Evolutionary conservation across 1,139 yeast genomes (phyloP), one percentile per base, ranked within the genome.

Genomic region (Hansenula lynferdii): DNA sequence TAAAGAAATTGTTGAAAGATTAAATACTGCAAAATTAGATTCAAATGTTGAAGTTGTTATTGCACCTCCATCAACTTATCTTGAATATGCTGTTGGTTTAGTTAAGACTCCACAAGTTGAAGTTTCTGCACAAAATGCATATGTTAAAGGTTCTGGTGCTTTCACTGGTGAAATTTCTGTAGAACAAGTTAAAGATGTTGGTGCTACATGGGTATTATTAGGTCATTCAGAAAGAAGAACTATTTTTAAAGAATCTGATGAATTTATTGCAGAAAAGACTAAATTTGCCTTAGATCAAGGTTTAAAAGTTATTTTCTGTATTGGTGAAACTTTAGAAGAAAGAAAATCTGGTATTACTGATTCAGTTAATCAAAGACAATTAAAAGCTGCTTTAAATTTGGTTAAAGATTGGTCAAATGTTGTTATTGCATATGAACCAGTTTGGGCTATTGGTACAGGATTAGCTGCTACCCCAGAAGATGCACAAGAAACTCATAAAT

Each of bases 361-460:
- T 59, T 76, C 80, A 22, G 95, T 94, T 47, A 84, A 86, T 66
- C 80, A 86, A 62, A 80, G 85, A 71, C 97, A 92, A 77, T 76
- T 92, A 64, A 77, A 80, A 53, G 97, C 97, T 49, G 97, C 84
- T 47, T 70, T 85, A 58, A 85, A 79, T 63, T 72, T 82, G 53
- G 82, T 90, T 49, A 67, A 75, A 57, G 97, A 90, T 79, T 92
- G 98, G 98, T 61, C 83, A 51, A 76, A 85, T 67, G 75, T 92
- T 56, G 98, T 92, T 51, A 73, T 94, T 66, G 99, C 98, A 61
- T 94, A 94, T 72, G 98, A 92, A 74, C 99, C 99, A 57, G 96
- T 92, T 56, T 92, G 98, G 98, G 99, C 99, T 56, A 92, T 92
- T 60, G 99, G 99, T 67, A 90, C 98, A 56, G 99, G 99, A 61